These are phyloP conservation scores for Coleophoma cylindrospora DNA, from an alignment of 2,329 filamentous ascomycete genomes.

Conservation along the genomic window DNA sequence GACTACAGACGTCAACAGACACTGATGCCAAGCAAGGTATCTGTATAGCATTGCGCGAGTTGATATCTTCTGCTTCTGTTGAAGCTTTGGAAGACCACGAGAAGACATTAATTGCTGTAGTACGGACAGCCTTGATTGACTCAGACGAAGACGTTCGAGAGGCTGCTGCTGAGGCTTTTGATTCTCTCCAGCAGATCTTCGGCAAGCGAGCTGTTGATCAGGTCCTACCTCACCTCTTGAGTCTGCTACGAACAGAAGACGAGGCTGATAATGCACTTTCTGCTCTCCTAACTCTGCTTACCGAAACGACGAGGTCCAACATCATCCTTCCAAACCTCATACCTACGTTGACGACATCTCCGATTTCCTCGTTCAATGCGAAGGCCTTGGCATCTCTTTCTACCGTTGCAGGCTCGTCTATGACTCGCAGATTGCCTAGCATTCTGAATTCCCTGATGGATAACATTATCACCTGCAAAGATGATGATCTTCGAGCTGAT, in stretches of 20 bases:
- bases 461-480: conserved; percentile 73
- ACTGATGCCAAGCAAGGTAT: conserved; percentile 95
- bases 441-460: conserved; percentile 95
- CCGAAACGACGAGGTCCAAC: conserved; percentile 88
- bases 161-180: conserved; percentile 94
- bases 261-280: conserved; percentile 89
- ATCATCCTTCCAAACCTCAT: conserved; percentile 96
- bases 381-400: conserved; percentile 89
- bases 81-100: conserved; percentile 93
- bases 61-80: conserved; percentile 82
- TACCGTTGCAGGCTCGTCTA: conserved; percentile 81
- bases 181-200: conserved; percentile 86
- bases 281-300: conserved; percentile 88
- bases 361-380: conserved; percentile 92
- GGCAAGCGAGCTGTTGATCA: conserved; percentile 95
- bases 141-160: conserved; percentile 86
- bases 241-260: conserved; percentile 77
- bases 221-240: conserved; percentile 87
- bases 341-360: conserved; percentile 83
- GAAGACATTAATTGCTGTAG: conserved; percentile 89
- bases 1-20: conserved; percentile 81
- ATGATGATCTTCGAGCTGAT: conserved; percentile 68
- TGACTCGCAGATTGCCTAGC: conserved; percentile 83
- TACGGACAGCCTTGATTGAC: conserved; percentile 88
- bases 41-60: conserved; percentile 89